phyloP scores from a whole-genome alignment of 78 protist species.

The Polysphondylium violaceum region DNA sequence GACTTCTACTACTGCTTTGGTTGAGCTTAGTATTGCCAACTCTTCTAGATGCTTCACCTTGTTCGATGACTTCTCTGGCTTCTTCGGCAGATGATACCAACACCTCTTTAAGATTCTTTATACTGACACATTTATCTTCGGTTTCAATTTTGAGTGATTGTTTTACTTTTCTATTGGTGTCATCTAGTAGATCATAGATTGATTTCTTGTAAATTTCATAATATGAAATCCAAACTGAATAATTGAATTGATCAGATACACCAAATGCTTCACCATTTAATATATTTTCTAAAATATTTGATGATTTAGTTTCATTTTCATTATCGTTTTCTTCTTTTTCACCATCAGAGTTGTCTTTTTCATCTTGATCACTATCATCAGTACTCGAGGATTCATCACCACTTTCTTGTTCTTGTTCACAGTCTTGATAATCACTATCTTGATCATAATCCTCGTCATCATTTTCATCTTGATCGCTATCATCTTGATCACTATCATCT shows the following conservation, averaged over 20 bases:
- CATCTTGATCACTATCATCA: background rate
- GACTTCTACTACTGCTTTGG: conserved; percentile 76
- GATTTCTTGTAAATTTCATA: conserved; percentile 89
- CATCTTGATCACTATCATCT: background rate
- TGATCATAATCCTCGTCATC: conserved; percentile 4
- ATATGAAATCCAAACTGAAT: conserved; percentile 72
- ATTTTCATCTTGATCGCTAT: background rate
- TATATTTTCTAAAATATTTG: background rate
- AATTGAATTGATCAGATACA: conserved; percentile 31
- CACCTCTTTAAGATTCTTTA: conserved; percentile 52
- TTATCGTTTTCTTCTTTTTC: background rate
- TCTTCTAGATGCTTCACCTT: conserved; percentile 76
- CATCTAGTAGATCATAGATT: conserved; percentile 84
- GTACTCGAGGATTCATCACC: conserved; percentile 3
- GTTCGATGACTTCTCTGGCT: conserved; percentile 61
- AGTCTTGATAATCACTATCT: background rate
- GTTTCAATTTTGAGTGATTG: conserved; percentile 41
- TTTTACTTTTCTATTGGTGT: background rate
- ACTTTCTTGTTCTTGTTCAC: conserved; percentile 9
- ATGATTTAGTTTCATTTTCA: background rate
- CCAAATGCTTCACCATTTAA: background rate
- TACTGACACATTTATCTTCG: conserved; percentile 13
- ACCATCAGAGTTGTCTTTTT: background rate
- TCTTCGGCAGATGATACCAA: conserved; percentile 66
- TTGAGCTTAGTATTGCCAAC: conserved; percentile 87